Evolutionary conservation across 2,329 filamentous ascomycete species (phyloP).

Genomic region (Aspergillus hortae): DNA sequence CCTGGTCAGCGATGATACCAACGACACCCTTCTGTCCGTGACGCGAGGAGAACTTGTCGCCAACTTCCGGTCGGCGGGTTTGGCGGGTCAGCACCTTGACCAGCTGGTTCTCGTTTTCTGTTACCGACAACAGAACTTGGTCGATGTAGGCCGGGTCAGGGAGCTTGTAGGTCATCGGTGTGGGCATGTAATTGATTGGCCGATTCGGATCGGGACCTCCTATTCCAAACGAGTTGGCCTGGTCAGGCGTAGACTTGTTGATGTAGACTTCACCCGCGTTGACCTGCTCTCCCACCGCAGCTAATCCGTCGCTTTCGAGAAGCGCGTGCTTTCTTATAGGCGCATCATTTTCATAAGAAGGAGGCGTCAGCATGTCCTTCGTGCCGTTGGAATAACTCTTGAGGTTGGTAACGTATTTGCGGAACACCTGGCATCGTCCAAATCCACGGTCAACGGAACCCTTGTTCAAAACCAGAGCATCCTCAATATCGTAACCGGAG

Average conservation of each 20-base stretch:
- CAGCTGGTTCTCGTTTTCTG: conserved; percentile 78
- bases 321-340: conserved; percentile 66
- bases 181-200: conserved; percentile 33
- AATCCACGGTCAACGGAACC: conserved; percentile 93
- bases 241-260: conserved; percentile 81
- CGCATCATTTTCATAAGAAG: conserved; percentile 60
- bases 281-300: conserved; percentile 78
- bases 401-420: conserved; percentile 82
- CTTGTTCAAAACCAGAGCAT: conserved; percentile 95
- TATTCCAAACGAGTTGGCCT: conserved; percentile 69
- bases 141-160: conserved; percentile 86
- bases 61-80: conserved; percentile 88
- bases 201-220: conserved; percentile 55
- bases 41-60: conserved; percentile 97
- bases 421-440: conserved; percentile 95
- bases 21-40: conserved; percentile 98
- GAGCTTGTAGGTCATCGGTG: conserved; percentile 68
- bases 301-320: conserved; percentile 82
- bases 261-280: conserved; percentile 79
- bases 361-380: conserved; percentile 58
- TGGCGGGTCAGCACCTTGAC: conserved; percentile 97
- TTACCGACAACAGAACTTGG: conserved; percentile 91
- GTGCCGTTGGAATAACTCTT: conserved; percentile 83
- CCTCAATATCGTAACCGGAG: conserved; percentile 98
- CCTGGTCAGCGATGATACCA: conserved; percentile 92